Evolutionary conservation across 2,329 filamentous ascomycete genomes (phyloP), one percentile per base, ranked within the genome.

Genomic region (Nannizzia gypsea): DNA sequence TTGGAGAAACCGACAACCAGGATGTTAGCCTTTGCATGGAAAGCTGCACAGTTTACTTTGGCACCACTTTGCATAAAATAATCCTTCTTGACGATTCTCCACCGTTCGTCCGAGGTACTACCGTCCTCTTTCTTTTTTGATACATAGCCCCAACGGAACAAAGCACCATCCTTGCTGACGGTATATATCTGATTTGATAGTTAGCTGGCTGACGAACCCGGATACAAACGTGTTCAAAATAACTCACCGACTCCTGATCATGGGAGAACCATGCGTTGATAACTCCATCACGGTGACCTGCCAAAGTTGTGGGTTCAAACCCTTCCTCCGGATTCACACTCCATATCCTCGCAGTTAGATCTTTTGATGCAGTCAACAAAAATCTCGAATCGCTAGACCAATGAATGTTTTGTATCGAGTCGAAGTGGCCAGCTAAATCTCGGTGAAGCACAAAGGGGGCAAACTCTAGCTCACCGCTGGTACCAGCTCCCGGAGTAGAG

Each of bases 361-460:
- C 93, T 71, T 90, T 96, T 17, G 90, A 92, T 2, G 92, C 83
- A 63, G 87, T 96, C 59, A 99, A 80, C 72, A 99, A 92, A 78
- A 99, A 99, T 26, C 93, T 82, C 11, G 92, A 96, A 75, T 99
- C 95, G 72, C 84, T 87, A 6, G 93, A 97, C 93, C 95, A 99
- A 70, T 95, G 87, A 59, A 99, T 88, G 71, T 86, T 86, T 64
- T 85, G 84, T 11, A 97, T 87, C 15, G 82, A 82, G 71, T 97
- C 93, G 67, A 93, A 95, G 72, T 99, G 93, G 0, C 89, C 90
- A 1, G 85, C 85, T 67, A 95, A 90, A 57, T 87, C 87, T 65
- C 90, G 85, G 75, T 97, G 89, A 65, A 88, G 81, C 55, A 96
- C 86, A 68, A 99, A 99, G 0, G 93, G 93, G 20, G 93, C 91